Base-by-base conservation (phyloP, 495 filamentous ascomycete genomes). In the Pyrenopolyporus hunteri region DNA sequence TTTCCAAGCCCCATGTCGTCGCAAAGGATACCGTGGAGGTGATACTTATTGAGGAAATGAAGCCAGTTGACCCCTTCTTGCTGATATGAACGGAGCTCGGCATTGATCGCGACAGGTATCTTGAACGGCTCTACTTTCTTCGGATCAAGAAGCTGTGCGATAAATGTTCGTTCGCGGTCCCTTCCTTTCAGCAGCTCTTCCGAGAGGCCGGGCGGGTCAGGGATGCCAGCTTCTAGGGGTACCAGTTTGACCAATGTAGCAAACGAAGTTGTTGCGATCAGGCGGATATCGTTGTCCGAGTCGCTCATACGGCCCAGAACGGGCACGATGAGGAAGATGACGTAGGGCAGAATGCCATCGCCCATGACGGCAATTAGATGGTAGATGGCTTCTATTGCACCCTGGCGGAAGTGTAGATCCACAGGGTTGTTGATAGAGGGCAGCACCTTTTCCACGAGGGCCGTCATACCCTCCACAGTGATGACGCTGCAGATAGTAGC, bases 11-110 rank as follows among this genome's bases (percentile, higher is more conserved):
- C 94, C 94, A 98, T 98, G 70, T 98, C 94, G 69, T 98, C 94
- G 71, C 94, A 98, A 49, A 98, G 91, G 76, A 98, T 96, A 32
- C 94, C 94, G 63, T 98, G 94, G 11, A 98, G 84, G 72, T 98
- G 91, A 69, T 97, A 98, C 31, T 91, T 92, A 68, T 98, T 98
- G 63, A 98, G 87, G 80, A 98, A 98, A 44, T 93, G 86, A 39
- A 98, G 87, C 94, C 94, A 98, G 70, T 98, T 98, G 73, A 98
- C 93, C 74, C 94, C 94, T 39, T 98, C 94, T 73, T 98, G 94
- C 73, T 98, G 94, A 68, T 98, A 98, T 0, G 92, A 94, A 60
- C 94, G 87, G 17, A 98, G 83, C 47, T 93, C 89, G 0, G 94
- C 95, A 74, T 98, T 98, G 75, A 98, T 98, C 29, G 92, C 87